A percentile compares a stretch with the other conserved stretches of the same genome.
Evolutionary conservation across 2,329 filamentous ascomycete species (phyloP).

Genomic region (Fusarium sarcochroum): DNA sequence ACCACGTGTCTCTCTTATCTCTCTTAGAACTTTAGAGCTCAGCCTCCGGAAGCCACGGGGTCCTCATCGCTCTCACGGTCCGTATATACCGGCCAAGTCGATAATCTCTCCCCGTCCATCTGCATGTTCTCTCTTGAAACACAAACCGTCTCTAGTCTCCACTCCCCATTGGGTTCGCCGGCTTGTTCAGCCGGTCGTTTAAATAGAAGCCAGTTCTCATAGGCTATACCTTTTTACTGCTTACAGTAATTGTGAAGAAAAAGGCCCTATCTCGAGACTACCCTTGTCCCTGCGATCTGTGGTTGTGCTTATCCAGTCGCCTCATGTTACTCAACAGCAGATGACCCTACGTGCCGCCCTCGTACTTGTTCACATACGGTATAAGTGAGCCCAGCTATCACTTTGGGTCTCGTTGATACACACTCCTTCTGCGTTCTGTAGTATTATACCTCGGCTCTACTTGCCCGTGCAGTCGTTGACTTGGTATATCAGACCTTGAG

Average conservation of each 20-base stretch:
- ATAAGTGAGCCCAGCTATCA: constrained; percentile 22
- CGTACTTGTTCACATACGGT: constrained; percentile 18
- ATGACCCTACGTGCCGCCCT: constrained; percentile 30
- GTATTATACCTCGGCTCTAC: constrained; percentile 15
- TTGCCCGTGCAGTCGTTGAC: constrained; percentile 4
- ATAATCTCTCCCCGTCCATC: constrained; percentile 22
- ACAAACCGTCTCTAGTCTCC: neutral
- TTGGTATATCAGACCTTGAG: constrained; percentile 9
- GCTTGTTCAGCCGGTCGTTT: constrained; percentile 28
- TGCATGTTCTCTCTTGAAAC: constrained; percentile 27
- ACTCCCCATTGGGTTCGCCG: constrained; percentile 21
- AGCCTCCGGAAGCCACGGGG: constrained; percentile 12
- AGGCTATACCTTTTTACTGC: constrained; percentile 13
- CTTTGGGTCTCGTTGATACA: constrained; percentile 2
- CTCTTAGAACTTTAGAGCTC: neutral
- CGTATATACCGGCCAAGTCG: constrained; percentile 41
- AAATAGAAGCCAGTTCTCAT: constrained; percentile 17
- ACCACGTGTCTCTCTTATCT: constrained; percentile 4
- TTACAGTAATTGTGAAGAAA: constrained; percentile 8
- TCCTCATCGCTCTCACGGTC: constrained; percentile 44
- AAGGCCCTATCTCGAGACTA: constrained; percentile 24
- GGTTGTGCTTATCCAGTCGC: constrained; percentile 4
- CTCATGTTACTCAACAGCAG: constrained; percentile 21
- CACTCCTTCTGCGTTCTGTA: constrained; percentile 2
- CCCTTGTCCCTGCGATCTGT: constrained; percentile 35